Evolutionary conservation across 2,329 filamentous ascomycete species (phyloP), one percentile per base, ranked within the genome.

Genomic region (Colletotrichum viniferum): DNA sequence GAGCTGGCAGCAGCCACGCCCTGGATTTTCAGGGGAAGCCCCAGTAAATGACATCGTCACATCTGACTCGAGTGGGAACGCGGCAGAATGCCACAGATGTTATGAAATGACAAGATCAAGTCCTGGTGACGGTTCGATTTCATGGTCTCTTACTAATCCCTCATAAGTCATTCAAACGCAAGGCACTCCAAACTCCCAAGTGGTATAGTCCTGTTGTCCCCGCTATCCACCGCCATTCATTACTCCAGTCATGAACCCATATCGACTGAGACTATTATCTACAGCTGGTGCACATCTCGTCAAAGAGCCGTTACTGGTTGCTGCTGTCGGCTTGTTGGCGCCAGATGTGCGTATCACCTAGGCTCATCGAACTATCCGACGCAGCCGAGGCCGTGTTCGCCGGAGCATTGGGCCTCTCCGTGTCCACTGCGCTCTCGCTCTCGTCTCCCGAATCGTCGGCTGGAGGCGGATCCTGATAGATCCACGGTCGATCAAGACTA

Each of bases 401-500:
- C 24, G 65, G 56, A 4, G 60, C 56, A 21, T 65, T 38, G 24
- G 77, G 64, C 16, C 48, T 48, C 26, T 78, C 61, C 30, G 69
- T 56, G 7, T 72, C 73, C 7, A 21, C 30, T 0, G 48, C 69
- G n/a, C 69, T 76, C 0, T 64, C 69, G 38, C 69, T 76, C 26
- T 75, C 73, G 16, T 78, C 76, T 24, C 75, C 70, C 38, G 62
- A 60, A 26, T 66, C 64, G 24, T 56, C 38, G 12, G 78, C 77
- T 1, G 88, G 87, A 6, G 90, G 90, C 3, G 89, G 88, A 36
- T 92, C 90, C 65, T 86, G 82, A 78, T 91, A 91, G 68, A 95
- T 91, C 94, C 94, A 95, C 0, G 93, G 89, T 78, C 92, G 91
- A 79, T 92, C 88, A n/a, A 96, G 86, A 26, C 92, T 93, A 73